Base-by-base conservation (phyloP, 1,284 basidiomycete species). In the Heliocybe sulcata region DNA sequence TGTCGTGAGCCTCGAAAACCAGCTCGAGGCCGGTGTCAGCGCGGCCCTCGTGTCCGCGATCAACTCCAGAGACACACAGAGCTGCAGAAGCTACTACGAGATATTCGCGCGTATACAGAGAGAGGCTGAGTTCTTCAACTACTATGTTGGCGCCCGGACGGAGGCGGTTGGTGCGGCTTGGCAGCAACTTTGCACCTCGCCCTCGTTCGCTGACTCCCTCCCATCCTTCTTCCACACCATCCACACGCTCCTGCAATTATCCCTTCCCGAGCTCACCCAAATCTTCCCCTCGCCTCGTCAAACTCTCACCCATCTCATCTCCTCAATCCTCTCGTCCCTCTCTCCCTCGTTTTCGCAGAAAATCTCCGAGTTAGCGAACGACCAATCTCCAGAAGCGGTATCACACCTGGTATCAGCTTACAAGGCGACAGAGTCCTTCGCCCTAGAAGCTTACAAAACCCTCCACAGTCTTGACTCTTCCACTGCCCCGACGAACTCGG, bases 31-130 rank as follows among this genome's bases (percentile, higher is more conserved):
- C 0, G 84, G 87, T 2, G 78, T 96, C 48, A 92, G 90, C 62
- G 86, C 91, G 10, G 90, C 91, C 1, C 76, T 98, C 54, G 87
- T 92, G 27, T 84, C 88, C 35, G 89, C 90, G 1, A 87, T 95
- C 66, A 87, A 83, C 57, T 76, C 79, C 2, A 81, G 84, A 59
- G 91, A 96, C 66, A 77, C 87, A 45, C 73, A 77, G 10, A 76
- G 80, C 2, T 94, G 91, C 70, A 82, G 82, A 59, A 78, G 78
- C 53, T 94, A 92, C 69, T 93, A 89, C 66, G 76, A 80, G 22
- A 93, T 97, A 52, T 98, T 97, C 69, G 81, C 81, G 57, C 83
- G 90, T 64, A 97, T 98, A 58, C 90, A 95, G 64, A 80, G 94
- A 47, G 92, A 92, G 66, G 77, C 82, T 11, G 94, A 97, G 69